Evolutionary conservation across 1,284 basidiomycete species (phyloP).

Genomic region (Ceratobasidium theobromae): DNA sequence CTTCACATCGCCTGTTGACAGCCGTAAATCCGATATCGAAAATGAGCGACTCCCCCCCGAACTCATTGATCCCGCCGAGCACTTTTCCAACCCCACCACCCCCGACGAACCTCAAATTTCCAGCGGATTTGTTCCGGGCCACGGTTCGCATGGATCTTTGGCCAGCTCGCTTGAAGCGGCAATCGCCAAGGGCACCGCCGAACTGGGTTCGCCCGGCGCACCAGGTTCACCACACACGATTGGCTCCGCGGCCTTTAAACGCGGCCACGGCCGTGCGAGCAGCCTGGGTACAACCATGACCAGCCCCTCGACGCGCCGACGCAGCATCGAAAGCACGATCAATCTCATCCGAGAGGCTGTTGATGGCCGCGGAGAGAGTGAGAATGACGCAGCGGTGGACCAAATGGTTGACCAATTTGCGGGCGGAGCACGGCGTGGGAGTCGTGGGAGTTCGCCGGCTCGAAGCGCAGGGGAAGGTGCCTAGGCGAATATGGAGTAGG

Average conservation of each 20-base stretch:
- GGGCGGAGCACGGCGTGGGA: background rate
- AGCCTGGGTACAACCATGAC: slow-evolving; percentile 97
- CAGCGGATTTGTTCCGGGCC: slow-evolving; percentile 39
- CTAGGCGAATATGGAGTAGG: background rate
- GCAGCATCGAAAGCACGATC: slow-evolving; percentile 95
- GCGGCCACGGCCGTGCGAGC: slow-evolving; percentile 83
- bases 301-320: slow-evolving; percentile 86
- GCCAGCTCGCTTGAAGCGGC: slow-evolving; percentile 54
- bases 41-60: slow-evolving; percentile 97
- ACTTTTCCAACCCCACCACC: slow-evolving; percentile 53
- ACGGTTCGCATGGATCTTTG: slow-evolving; percentile 55
- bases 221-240: slow-evolving; percentile 42
- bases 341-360: slow-evolving; percentile 89
- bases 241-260: slow-evolving; percentile 50
- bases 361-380: slow-evolving; percentile 58
- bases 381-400: slow-evolving; percentile 32
- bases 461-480: background rate
- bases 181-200: slow-evolving; percentile 45
- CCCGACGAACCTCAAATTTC: slow-evolving; percentile 48
- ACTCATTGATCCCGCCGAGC: slow-evolving; percentile 83
- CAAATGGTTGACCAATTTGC: slow-evolving; percentile 31
- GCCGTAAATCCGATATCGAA: slow-evolving; percentile 97
- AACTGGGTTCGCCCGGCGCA: slow-evolving; percentile 38
- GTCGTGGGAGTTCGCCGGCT: slow-evolving; percentile 19
- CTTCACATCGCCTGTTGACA: slow-evolving; percentile 46